Evolutionary conservation across 345 rosid genomes (phyloP).

Genomic region (Abelmoschus esculentus): DNA sequence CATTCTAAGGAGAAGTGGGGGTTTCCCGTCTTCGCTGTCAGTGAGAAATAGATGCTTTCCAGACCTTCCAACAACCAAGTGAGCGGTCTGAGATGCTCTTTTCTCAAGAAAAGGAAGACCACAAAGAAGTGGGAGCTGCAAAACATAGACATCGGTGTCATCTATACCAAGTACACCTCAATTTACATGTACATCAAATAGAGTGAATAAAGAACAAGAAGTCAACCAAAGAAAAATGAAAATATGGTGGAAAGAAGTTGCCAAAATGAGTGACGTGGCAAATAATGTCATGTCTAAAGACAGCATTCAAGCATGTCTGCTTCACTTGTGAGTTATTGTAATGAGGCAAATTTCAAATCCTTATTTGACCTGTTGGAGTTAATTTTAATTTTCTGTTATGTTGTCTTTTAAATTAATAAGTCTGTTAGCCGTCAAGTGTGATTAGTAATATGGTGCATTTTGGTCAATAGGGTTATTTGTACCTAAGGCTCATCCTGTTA

Average conservation of each 20-base stretch:
- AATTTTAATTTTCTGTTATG: too few relatives aligned
- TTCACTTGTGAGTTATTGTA: too few relatives aligned
- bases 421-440: too few relatives aligned
- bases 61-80: slow-evolving; percentile 76
- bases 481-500: too few relatives aligned
- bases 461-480: too few relatives aligned
- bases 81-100: slow-evolving; percentile 81
- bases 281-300: neutral
- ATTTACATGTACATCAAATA: neutral
- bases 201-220: neutral
- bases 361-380: too few relatives aligned
- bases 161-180: neutral
- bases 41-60: slow-evolving; percentile 91
- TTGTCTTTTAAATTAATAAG: too few relatives aligned
- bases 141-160: slow-evolving; percentile 6
- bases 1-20: slow-evolving; percentile 91
- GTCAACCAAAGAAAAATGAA: neutral
- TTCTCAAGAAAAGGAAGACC: slow-evolving; percentile 90
- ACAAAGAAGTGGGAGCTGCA: slow-evolving; percentile 81
- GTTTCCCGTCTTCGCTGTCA: slow-evolving; percentile 61
- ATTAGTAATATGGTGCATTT: too few relatives aligned
- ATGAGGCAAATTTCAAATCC: too few relatives aligned
- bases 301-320: neutral
- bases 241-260: neutral
- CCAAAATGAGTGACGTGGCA: neutral